Evolutionary conservation across 768 basidiomycete genomes (phyloP).

Genomic region (Kwoniella botswanensis): DNA sequence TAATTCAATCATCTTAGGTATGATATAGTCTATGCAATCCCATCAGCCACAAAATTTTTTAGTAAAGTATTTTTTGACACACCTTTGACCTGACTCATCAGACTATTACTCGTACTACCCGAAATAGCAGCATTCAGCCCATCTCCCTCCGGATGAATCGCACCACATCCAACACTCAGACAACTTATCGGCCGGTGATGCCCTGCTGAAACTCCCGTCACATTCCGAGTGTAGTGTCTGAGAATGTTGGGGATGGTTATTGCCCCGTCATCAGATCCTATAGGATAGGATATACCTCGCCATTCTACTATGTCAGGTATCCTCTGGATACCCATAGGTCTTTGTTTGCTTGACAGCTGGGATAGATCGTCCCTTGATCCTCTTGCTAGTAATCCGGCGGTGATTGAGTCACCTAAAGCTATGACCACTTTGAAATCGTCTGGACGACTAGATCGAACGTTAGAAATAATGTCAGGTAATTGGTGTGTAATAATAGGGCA

Average conservation of each 20-base stretch:
- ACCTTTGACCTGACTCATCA: conserved; percentile 49
- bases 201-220: conserved; percentile 33
- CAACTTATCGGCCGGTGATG: conserved; percentile 33
- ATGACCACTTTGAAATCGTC: conserved; percentile 57
- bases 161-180: conserved; percentile 6
- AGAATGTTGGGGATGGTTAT: conserved; percentile 41
- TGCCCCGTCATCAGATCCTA: conserved; percentile 32
- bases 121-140: conserved; percentile 52
- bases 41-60: too few relatives aligned
- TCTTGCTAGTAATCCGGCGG: conserved; percentile 53
- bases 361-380: conserved; percentile 20
- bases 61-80: conserved; percentile 1
- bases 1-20: conserved; percentile 38
- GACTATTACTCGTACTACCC: conserved; percentile 36
- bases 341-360: neutral
- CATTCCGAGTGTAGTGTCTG: conserved; percentile 22
- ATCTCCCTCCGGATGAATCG: conserved; percentile 31
- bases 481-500: neutral
- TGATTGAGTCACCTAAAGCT: conserved; percentile 58
- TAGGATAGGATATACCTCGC: conserved; percentile 44
- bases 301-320: conserved; percentile 35
- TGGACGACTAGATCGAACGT: conserved; percentile 42
- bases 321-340: neutral
- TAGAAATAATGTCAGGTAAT: too few relatives aligned
- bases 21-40: conserved; percentile 38